Evolutionary conservation across 108 stramenopile genomes (phyloP), one percentile per base, ranked within the genome.

Genomic region (Cylindrotheca fusiformis): DNA sequence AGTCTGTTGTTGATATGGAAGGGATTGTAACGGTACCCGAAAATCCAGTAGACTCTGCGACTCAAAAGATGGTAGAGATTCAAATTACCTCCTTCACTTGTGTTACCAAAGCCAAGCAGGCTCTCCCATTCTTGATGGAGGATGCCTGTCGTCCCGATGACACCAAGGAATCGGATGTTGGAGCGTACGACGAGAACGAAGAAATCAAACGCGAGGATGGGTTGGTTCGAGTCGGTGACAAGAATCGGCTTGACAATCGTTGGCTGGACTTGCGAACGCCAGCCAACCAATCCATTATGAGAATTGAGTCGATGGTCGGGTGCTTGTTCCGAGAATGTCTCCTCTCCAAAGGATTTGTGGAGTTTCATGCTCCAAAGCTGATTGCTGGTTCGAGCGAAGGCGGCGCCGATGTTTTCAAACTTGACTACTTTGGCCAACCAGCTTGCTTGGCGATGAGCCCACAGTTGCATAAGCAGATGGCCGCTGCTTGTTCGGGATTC

Each of bases 381-480:
- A 77, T 99, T 65, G 94, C 84, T n/a, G 99, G 99, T 19, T 91
- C 98, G 24, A 90, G 88, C 32, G 99, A 99, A 74, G 97, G 98
- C 24, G 99, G 99, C 1, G 78, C 96, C 0, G 94, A 97, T 48
- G 97, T 97, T 4, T 99, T 99, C 69, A 96, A 77, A 14, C 73
- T 97, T 19, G 82, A 97, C 60, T 99, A 99, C 75, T 99, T 99
- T 76, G 98, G 94, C 32, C 69, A 88, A 67, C 75, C 76, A 27
- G 96, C 96, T 26, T 99, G 97, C 81, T 75, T 99, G 45, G 96
- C 96, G 55, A 98, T 99, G 97, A 83, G 80, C 55, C 99, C 99
- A 5, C 99, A 99, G 77, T 83, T 99, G 30, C 97, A 99, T 82
- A 99, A 99, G 77, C 99, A 99, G 75, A 98, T 99, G 89, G 73